These are phyloP conservation scores for Boletales sp. DNA, from an alignment of 768 basidiomycete species.

Conservation along the genomic window DNA sequence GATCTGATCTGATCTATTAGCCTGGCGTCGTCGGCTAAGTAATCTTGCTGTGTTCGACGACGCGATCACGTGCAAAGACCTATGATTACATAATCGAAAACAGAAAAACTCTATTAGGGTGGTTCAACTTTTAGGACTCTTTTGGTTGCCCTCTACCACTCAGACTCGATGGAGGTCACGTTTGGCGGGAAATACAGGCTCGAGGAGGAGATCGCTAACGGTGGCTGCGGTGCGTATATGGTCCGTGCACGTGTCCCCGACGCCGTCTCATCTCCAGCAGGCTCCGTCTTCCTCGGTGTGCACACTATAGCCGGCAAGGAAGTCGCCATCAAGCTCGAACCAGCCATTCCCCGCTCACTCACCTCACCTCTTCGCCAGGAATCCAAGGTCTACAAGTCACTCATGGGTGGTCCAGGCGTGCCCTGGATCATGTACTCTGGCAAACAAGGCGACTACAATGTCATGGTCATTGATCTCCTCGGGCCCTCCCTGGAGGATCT, in stretches of 20 bases:
- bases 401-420: conserved; percentile 85
- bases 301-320: conserved; percentile 81
- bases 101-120: conserved; percentile 1
- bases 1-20: no score
- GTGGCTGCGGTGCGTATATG: conserved; percentile 71
- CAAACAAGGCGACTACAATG: conserved; percentile 90
- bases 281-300: conserved; percentile 74
- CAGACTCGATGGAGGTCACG: conserved; percentile 32
- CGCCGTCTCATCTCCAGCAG: conserved; percentile 33
- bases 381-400: conserved; percentile 86
- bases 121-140: background rate
- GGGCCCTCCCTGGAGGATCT: conserved; percentile 87
- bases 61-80: conserved; percentile 27
- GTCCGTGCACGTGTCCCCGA: conserved; percentile 30
- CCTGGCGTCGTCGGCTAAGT: no score
- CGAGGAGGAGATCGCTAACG: conserved; percentile 77
- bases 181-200: conserved; percentile 78
- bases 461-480: conserved; percentile 95
- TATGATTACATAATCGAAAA: conserved; percentile 24
- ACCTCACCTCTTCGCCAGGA: conserved; percentile 80
- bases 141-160: conserved; percentile 15
- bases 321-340: conserved; percentile 81
- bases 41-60: background rate
- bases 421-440: conserved; percentile 94
- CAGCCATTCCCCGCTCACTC: conserved; percentile 42